phyloP scores from a whole-genome alignment of 768 basidiomycete genomes.

The Brasilioporus rufonigricans region DNA sequence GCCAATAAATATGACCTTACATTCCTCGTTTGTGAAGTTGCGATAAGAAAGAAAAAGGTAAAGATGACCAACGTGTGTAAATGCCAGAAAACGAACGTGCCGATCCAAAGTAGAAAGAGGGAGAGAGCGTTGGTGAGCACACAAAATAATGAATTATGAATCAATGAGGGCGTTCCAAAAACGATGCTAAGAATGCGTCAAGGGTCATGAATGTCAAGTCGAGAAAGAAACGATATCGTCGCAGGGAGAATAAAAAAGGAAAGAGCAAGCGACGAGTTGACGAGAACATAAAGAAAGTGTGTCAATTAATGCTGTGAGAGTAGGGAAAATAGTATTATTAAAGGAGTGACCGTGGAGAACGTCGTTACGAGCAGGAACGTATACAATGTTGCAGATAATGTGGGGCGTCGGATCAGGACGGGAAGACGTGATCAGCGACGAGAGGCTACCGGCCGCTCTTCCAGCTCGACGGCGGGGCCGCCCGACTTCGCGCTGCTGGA shows the following conservation, averaged over 20 bases:
- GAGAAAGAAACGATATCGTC: background rate
- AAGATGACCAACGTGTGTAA: background rate
- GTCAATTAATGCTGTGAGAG: constrained; percentile 9
- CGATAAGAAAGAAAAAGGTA: background rate
- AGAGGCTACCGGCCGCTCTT: constrained; percentile 32
- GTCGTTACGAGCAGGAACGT: background rate
- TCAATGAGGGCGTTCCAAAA: constrained; percentile 13
- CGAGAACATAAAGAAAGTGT: constrained; percentile 12
- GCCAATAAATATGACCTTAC: constrained; percentile 5
- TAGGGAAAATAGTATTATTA: constrained; percentile 6
- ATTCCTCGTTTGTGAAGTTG: constrained; percentile 4
- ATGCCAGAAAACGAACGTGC: background rate
- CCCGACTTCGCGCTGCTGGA: constrained; percentile 25
- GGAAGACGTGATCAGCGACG: background rate
- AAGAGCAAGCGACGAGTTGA: constrained; percentile 2
- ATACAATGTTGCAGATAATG: background rate
- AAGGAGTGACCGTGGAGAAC: constrained; percentile 9
- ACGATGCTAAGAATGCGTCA: constrained; percentile 9
- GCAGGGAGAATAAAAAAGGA: background rate
- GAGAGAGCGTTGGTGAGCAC: no score
- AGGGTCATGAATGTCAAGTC: background rate
- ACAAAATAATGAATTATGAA: background rate
- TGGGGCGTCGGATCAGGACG: background rate
- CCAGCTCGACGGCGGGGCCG: constrained; percentile 66
- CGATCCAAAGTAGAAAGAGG: background rate